A percentile compares a stretch with the other conserved stretches of the same genome.
These are phyloP conservation scores for Arabidopsis arenosa DNA, from an alignment of 345 rosid genomes.

Conservation along the genomic window DNA sequence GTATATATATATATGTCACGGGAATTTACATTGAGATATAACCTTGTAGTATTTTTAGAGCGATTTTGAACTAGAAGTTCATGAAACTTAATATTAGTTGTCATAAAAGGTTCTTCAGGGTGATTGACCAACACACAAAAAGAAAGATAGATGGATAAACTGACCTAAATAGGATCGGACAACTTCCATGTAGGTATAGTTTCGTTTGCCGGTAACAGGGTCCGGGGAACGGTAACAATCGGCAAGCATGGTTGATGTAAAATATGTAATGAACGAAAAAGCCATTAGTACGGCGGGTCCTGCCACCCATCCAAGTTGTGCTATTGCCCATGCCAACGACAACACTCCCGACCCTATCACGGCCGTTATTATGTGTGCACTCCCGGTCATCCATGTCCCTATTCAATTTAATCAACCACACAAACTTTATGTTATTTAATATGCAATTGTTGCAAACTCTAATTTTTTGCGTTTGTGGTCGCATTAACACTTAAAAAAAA, in stretches of 20 bases:
- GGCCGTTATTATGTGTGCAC: constrained; percentile 91
- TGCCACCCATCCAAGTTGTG: constrained; percentile 88
- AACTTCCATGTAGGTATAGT: constrained; percentile 90
- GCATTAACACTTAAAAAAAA: not conserved
- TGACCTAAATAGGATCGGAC: constrained; percentile 74
- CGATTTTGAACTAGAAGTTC: not conserved
- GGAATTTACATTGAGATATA: not conserved
- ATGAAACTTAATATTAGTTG: not conserved
- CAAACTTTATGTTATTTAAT: not conserved
- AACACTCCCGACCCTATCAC: constrained; percentile 94
- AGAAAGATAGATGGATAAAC: not conserved
- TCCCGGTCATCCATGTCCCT: constrained; percentile 87
- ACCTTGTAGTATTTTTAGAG: not conserved
- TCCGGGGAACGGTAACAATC: constrained; percentile 79
- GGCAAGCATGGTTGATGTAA: constrained; percentile 79
- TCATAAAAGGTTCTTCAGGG: not conserved
- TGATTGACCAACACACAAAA: not conserved
- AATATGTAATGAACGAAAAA: constrained; percentile 78
- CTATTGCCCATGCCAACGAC: constrained; percentile 84
- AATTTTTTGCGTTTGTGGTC: not conserved
- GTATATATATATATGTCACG: not conserved
- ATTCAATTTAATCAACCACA: constrained; percentile 11
- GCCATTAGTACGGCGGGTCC: constrained; percentile 73
- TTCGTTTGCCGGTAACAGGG: constrained; percentile 72
- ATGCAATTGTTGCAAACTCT: not conserved